phyloP scores from a whole-genome alignment of 129 eudicot genomes.

The Escallonia herrerae region DNA sequence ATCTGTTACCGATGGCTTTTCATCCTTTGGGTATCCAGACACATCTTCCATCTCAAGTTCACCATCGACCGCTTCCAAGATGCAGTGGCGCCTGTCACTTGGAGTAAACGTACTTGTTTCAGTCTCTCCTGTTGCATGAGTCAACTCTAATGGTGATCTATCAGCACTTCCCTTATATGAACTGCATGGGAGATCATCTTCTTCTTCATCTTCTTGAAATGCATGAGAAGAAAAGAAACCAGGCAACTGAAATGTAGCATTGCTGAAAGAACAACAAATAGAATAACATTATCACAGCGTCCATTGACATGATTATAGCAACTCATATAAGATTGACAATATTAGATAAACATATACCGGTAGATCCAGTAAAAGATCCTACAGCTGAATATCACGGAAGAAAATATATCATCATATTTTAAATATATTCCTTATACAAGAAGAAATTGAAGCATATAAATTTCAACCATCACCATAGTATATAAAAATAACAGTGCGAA shows the following conservation, averaged over 20 bases:
- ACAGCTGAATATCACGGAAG: too few relatives aligned
- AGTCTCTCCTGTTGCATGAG: conserved; percentile 27
- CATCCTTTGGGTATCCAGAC: conserved; percentile 69
- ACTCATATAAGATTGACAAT: too few relatives aligned
- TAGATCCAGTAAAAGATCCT: too few relatives aligned
- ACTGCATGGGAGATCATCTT: conserved; percentile 25
- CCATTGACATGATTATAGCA: too few relatives aligned
- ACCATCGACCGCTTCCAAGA: conserved; percentile 92
- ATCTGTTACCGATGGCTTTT: conserved; percentile 17
- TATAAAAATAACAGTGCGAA: too few relatives aligned
- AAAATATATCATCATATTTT: too few relatives aligned
- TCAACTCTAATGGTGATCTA: conserved; percentile 28
- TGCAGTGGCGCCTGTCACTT: conserved; percentile 74
- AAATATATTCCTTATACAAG: too few relatives aligned
- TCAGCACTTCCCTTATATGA: conserved; percentile 29
- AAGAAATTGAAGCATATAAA: too few relatives aligned
- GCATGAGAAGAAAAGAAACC: conserved; percentile 58
- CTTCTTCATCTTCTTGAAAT: conserved; percentile 65
- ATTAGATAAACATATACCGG: too few relatives aligned
- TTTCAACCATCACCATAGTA: too few relatives aligned
- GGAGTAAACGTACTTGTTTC: conserved; percentile 46
- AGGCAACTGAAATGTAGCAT: conserved; percentile 77
- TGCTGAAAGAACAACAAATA: conserved; percentile 44
- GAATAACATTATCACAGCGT: neutral
- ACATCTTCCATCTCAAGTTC: conserved; percentile 99